Evolutionary conservation across 2,329 filamentous ascomycete genomes (phyloP), one percentile per base, ranked within the genome.

Genomic region (Pseudogymnoascus sp.): DNA sequence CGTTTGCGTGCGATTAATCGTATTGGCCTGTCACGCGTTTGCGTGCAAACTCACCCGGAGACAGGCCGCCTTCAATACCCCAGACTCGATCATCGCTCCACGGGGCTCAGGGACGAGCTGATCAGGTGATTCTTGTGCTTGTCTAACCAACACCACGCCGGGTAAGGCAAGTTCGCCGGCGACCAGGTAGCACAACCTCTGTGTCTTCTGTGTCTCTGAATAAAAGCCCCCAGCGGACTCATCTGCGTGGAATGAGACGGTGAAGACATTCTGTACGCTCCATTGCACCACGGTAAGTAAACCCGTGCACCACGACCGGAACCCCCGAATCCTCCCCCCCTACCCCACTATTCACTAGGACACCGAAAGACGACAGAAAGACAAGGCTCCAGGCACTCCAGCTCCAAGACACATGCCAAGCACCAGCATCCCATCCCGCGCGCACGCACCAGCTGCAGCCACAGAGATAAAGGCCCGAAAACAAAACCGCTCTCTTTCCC

Each of bases 21-120:
- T 38, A n/a, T n/a, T 71, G 69, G 1, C 68, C 69, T 50, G 44
- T 36, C 0, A 12, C 36, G 7, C 69, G 66, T 37, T 8, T 67
- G 66, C 2, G 67, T 61, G 60, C 69, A 65, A 65, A 36, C 70
- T 68, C 4, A 70, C 66, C 64, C 69, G n/a, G 61, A 65, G 14
- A 46, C 67, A 18, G 4, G 12, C 21, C 3, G 21, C 12, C 14
- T 50, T n/a, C 44, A 50, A 50, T 50, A 50, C 25, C 46, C 25
- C 46, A 53, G 46, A 28, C 25, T 16, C 46, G 23, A 34, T 14
- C n/a, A 34, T 53, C n/a, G 4, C n/a, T 12, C 18, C 16, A 8
- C 8, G 4, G n/a, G 10, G n/a, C 25, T 31, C n/a, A 28, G 46
- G 23, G 44, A 28, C 44, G n/a, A 21, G n/a, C 2, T 14, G 8